Evolutionary conservation across 2,329 filamentous ascomycete species (phyloP).

Genomic region (Penicillium sclerotiorum): DNA sequence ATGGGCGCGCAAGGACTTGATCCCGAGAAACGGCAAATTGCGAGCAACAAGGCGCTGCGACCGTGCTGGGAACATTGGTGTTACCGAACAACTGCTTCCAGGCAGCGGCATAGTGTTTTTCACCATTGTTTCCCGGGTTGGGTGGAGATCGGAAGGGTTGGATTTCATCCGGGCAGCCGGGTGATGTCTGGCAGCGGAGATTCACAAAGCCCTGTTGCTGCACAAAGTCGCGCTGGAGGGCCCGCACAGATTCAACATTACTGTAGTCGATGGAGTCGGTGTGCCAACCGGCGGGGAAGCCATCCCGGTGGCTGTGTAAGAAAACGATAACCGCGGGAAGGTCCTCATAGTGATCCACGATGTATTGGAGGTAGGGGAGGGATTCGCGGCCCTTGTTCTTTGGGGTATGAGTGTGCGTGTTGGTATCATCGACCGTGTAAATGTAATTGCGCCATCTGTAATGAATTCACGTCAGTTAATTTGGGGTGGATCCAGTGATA

Average conservation of each 20-base stretch:
- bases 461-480: slow-evolving; percentile 1
- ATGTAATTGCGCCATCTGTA: slow-evolving; percentile 50
- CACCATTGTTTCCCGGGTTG: slow-evolving; percentile 26
- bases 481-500: neutral
- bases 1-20: slow-evolving; percentile 51
- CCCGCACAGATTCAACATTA: slow-evolving; percentile 54
- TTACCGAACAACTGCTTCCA: slow-evolving; percentile 27
- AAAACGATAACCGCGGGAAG: slow-evolving; percentile 58
- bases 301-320: slow-evolving; percentile 58
- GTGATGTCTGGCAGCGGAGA: slow-evolving; percentile 53
- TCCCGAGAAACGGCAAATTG: slow-evolving; percentile 64
- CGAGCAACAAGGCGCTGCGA: slow-evolving; percentile 62
- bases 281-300: slow-evolving; percentile 54
- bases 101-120: slow-evolving; percentile 34
- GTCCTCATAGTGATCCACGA: slow-evolving; percentile 49
- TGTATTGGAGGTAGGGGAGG: slow-evolving; percentile 50
- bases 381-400: slow-evolving; percentile 50
- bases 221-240: slow-evolving; percentile 54
- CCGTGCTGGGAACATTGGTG: slow-evolving; percentile 46
- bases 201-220: slow-evolving; percentile 60
- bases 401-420: slow-evolving; percentile 33
- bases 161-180: slow-evolving; percentile 37
- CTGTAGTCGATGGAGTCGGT: slow-evolving; percentile 60
- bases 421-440: slow-evolving; percentile 45
- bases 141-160: slow-evolving; percentile 27